Percentiles rank a stretch among this genome's conserved stretches.
phyloP scores from a whole-genome alignment of 352 stramenopile species.

The Phytopythium sindhum region DNA sequence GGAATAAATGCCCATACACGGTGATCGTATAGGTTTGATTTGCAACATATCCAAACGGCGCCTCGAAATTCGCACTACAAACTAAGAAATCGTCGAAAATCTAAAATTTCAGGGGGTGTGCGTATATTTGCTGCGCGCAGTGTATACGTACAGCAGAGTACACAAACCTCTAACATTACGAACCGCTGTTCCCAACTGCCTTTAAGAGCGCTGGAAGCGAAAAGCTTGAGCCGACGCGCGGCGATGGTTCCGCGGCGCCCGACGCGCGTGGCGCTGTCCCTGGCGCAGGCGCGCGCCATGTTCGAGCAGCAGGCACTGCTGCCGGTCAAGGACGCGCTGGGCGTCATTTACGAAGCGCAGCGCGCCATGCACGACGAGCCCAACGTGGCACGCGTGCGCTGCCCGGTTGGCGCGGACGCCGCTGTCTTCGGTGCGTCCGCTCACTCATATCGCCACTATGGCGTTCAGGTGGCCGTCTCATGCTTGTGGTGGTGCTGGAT shows the following conservation, averaged over 20 bases:
- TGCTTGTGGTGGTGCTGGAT: constrained; percentile 12
- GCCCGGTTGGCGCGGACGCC: not conserved
- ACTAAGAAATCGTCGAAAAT: too few species aligned
- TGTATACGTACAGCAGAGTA: too few species aligned
- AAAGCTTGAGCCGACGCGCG: too few species aligned
- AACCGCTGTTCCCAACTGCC: too few species aligned
- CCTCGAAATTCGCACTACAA: too few species aligned
- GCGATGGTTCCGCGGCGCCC: not conserved
- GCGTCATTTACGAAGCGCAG: constrained; percentile 68
- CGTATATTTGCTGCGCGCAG: too few species aligned
- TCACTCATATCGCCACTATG: not conserved
- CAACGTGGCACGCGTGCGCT: constrained; percentile 52
- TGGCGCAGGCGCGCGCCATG: constrained; percentile 32
- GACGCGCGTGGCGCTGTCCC: constrained; percentile 26
- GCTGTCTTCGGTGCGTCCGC: constrained; percentile 24
- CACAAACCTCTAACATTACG: too few species aligned
- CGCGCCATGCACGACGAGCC: constrained; percentile 51
- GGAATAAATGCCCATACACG: too few species aligned
- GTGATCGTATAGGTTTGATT: too few species aligned
- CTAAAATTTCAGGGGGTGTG: too few species aligned
- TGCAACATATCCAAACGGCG: too few species aligned
- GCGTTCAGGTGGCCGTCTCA: not conserved
- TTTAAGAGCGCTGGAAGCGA: too few species aligned
- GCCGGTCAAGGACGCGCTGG: constrained; percentile 50
- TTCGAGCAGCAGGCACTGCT: constrained; percentile 63